phyloP scores from a whole-genome alignment of 2,329 filamentous ascomycete species.

The Penicillium verrucosum region DNA sequence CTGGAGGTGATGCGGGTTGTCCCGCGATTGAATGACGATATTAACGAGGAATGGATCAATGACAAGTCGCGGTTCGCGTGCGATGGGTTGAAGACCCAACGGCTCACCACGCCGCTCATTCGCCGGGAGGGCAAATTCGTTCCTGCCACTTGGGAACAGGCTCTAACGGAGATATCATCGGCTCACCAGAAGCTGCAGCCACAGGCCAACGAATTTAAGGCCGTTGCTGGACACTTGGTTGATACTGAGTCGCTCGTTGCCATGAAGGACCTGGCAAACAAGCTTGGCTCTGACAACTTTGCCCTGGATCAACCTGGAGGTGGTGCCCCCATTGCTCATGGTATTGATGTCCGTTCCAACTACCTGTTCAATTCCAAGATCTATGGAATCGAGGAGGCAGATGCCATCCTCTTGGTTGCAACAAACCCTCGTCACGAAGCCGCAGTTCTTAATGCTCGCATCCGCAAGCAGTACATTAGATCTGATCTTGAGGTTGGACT shows the following conservation, averaged over 20 bases:
- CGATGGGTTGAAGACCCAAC: slow-evolving; percentile 93
- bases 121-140: slow-evolving; percentile 87
- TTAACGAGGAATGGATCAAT: slow-evolving; percentile 99
- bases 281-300: slow-evolving; percentile 91
- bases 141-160: slow-evolving; percentile 93
- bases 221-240: slow-evolving; percentile 82
- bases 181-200: slow-evolving; percentile 77
- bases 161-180: slow-evolving; percentile 77
- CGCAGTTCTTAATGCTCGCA: slow-evolving; percentile 90
- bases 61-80: slow-evolving; percentile 97
- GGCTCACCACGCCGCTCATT: slow-evolving; percentile 87
- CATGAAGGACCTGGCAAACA: slow-evolving; percentile 96
- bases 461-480: slow-evolving; percentile 95
- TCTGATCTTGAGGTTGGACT: slow-evolving; percentile 91
- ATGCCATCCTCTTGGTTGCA: slow-evolving; percentile 85
- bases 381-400: slow-evolving; percentile 88
- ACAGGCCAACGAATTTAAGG: slow-evolving; percentile 93
- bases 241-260: slow-evolving; percentile 93
- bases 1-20: slow-evolving; percentile 94
- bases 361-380: slow-evolving; percentile 97
- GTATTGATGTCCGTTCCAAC: slow-evolving; percentile 88
- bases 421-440: slow-evolving; percentile 96
- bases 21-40: slow-evolving; percentile 90
- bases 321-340: slow-evolving; percentile 80
- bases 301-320: slow-evolving; percentile 87